These are phyloP conservation scores for Penicillium goetzii DNA, from an alignment of 495 filamentous ascomycete genomes.

Conservation along the genomic window DNA sequence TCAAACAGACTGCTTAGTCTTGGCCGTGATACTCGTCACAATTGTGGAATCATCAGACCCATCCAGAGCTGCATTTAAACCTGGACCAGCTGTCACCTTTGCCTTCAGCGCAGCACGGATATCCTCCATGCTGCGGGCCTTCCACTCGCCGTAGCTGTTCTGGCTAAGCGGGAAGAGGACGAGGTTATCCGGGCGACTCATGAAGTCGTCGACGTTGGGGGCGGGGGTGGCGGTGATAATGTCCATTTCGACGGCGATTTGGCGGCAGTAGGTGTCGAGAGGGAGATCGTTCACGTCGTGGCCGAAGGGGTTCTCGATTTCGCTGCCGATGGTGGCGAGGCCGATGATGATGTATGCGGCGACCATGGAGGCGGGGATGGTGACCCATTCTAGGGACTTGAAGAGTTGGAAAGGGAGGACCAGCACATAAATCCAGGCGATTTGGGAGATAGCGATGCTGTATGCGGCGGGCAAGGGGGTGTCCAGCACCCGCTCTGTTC, in stretches of 20 bases:
- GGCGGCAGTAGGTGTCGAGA: constrained; percentile 74
- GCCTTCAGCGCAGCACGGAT: constrained; percentile 58
- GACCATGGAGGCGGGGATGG: constrained; percentile 83
- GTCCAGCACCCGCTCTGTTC: constrained; percentile 79
- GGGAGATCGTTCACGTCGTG: constrained; percentile 86
- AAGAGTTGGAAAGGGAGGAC: constrained; percentile 85
- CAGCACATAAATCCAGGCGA: constrained; percentile 85
- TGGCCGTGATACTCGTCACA: constrained; percentile 15
- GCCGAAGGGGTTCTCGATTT: constrained; percentile 91
- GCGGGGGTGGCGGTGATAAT: constrained; percentile 64
- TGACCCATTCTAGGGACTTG: constrained; percentile 64
- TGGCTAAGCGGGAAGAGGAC: constrained; percentile 70
- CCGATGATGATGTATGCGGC: constrained; percentile 90
- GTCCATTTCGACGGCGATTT: constrained; percentile 73
- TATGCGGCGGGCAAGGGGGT: constrained; percentile 86
- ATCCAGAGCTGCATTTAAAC: constrained; percentile 18
- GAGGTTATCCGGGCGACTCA: constrained; percentile 60
- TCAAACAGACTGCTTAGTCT: constrained; percentile 36
- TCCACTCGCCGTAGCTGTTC: constrained; percentile 63
- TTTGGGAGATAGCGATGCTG: constrained; percentile 82
- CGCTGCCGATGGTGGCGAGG: constrained; percentile 81
- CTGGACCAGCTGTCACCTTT: constrained; percentile 40
- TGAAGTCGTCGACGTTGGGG: constrained; percentile 61
- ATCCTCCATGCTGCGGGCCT: constrained; percentile 58
- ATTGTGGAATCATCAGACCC: constrained; percentile 36